phyloP scores from a whole-genome alignment of 352 stramenopile species.

The Globisporangium apiculatum region DNA sequence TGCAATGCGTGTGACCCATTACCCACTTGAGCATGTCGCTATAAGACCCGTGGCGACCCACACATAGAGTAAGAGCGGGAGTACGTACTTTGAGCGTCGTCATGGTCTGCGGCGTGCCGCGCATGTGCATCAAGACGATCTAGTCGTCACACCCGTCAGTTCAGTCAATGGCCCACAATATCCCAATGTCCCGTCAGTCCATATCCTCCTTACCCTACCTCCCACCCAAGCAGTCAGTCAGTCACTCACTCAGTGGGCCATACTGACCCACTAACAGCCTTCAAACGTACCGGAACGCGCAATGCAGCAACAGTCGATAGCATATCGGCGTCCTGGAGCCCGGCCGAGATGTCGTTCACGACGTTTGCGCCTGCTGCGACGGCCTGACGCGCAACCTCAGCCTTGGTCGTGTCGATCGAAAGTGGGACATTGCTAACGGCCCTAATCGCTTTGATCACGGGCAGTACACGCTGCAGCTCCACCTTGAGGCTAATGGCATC shows the following conservation, averaged over 20 bases:
- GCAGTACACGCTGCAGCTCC: constrained; percentile 90
- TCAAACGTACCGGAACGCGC: constrained; percentile 60
- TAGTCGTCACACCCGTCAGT: constrained; percentile 21
- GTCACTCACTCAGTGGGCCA: no score
- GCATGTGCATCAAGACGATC: constrained; percentile 97
- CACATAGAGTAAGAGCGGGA: neutral
- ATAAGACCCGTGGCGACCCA: no score
- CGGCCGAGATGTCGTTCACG: constrained; percentile 97
- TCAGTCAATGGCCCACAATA: neutral
- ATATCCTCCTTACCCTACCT: neutral
- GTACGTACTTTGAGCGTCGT: constrained; percentile 54
- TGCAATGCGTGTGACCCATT: constrained; percentile 11
- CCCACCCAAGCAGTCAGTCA: neutral
- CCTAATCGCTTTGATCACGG: constrained; percentile 91
- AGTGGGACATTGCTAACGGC: constrained; percentile 74
- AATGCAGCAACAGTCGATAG: constrained; percentile 78
- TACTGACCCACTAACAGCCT: neutral
- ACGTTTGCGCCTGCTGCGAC: constrained; percentile 93
- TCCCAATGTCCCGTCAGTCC: neutral
- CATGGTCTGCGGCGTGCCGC: constrained; percentile 96
- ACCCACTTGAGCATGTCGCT: no score
- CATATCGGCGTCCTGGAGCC: constrained; percentile 91
- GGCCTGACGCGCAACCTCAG: constrained; percentile 83
- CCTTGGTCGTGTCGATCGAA: constrained; percentile 96
- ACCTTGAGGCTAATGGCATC: constrained; percentile 78